Evolutionary conservation across 345 rosid genomes (phyloP).

Genomic region (Clarkia xantiana): DNA sequence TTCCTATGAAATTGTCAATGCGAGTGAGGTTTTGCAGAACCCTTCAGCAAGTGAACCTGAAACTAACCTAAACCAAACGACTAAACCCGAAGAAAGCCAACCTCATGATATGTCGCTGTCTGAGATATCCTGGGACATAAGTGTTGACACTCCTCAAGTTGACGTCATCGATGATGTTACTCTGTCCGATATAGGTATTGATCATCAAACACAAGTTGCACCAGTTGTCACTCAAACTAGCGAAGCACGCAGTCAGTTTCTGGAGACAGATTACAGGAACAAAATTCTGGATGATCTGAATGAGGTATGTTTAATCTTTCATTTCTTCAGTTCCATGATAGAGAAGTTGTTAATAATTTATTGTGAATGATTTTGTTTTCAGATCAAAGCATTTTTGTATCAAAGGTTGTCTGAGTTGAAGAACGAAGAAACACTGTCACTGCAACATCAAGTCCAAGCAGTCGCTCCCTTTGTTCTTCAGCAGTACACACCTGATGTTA

Average conservation of each 20-base stretch:
- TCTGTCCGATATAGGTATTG: slow-evolving; percentile 20
- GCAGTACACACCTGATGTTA: slow-evolving; percentile 69
- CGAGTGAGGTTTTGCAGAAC: slow-evolving; percentile 47
- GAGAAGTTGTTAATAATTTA: background rate
- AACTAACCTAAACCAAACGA: slow-evolving; percentile 17
- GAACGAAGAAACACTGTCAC: slow-evolving; percentile 61
- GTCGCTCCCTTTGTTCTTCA: slow-evolving; percentile 82
- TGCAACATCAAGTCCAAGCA: slow-evolving; percentile 90
- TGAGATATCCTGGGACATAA: slow-evolving; percentile 80
- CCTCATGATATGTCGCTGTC: slow-evolving; percentile 32
- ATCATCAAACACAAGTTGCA: slow-evolving; percentile 21
- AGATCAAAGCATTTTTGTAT: slow-evolving; percentile 79
- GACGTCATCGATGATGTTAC: slow-evolving; percentile 41
- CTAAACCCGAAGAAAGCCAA: slow-evolving; percentile 23
- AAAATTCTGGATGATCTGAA: slow-evolving; percentile 84
- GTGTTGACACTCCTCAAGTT: slow-evolving; percentile 79
- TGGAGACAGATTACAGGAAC: slow-evolving; percentile 81
- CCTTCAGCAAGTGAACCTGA: slow-evolving; percentile 28
- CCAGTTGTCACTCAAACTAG: slow-evolving; percentile 22
- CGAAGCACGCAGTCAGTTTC: slow-evolving; percentile 62
- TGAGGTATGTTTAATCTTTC: slow-evolving; percentile 40
- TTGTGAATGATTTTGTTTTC: slow-evolving; percentile 11
- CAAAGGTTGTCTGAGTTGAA: slow-evolving; percentile 65
- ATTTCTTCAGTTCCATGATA: background rate
- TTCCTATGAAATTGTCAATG: slow-evolving; percentile 76